Evolutionary conservation across 1,139 yeast genomes (phyloP).

Genomic region (Pichia sp.): DNA sequence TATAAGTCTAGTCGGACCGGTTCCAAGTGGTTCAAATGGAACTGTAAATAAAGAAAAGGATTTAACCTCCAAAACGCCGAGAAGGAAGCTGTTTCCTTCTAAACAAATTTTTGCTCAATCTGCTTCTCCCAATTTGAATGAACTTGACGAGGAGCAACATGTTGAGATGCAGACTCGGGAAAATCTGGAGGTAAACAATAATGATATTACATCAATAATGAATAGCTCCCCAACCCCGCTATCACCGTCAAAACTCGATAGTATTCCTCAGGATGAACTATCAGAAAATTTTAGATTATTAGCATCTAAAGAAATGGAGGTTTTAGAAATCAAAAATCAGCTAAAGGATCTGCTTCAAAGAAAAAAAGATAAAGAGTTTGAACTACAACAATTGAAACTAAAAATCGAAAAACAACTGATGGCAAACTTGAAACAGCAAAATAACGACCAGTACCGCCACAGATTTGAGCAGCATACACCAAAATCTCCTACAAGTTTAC

Average conservation of each 20-base stretch:
- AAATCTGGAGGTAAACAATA: constrained; percentile 9
- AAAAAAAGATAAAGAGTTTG: constrained; percentile 34
- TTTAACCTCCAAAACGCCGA: constrained; percentile 9
- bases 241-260: background rate
- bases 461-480: constrained; percentile 17
- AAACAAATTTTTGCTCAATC: background rate
- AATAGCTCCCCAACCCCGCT: constrained; percentile 9
- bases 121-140: background rate
- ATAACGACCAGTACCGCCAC: constrained; percentile 3
- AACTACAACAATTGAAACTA: constrained; percentile 38
- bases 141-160: background rate
- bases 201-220: constrained; percentile 8
- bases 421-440: constrained; percentile 31
- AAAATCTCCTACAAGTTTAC: constrained; percentile 21
- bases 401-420: constrained; percentile 44
- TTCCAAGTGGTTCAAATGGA: background rate
- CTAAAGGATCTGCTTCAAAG: constrained; percentile 34
- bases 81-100: constrained; percentile 13
- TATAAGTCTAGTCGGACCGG: constrained; percentile 24
- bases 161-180: constrained; percentile 6
- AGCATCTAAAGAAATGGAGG: constrained; percentile 59
- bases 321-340: constrained; percentile 53
- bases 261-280: constrained; percentile 23
- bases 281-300: constrained; percentile 54
- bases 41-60: constrained; percentile 4